Conservation (phyloP, 106 monocot genomes). For the Iris macrosiphon region DNA sequence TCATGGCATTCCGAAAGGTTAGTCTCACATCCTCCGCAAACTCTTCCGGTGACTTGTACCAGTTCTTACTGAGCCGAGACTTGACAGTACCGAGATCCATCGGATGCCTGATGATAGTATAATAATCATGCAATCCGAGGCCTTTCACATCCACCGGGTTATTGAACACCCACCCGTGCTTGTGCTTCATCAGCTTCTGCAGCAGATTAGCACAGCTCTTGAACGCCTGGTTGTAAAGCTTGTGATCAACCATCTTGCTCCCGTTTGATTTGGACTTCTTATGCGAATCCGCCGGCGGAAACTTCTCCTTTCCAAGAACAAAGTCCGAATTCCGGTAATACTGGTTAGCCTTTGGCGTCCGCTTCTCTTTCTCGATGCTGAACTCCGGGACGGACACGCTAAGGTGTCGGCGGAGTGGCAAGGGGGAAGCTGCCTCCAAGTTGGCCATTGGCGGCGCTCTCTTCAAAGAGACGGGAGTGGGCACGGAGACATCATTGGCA, state of each 20-base stretch:
- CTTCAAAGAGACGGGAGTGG: not conserved
- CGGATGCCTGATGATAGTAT: conserved; percentile 65
- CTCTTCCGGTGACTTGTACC: conserved; percentile 61
- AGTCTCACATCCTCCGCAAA: conserved; percentile 88
- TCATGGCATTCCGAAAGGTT: conserved; percentile 82
- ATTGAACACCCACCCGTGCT: conserved; percentile 83
- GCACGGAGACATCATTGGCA: conserved; percentile 20
- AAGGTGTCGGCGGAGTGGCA: conserved; percentile 20
- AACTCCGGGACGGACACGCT: conserved; percentile 32
- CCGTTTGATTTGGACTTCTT: conserved; percentile 34
- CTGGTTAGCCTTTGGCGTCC: conserved; percentile 66
- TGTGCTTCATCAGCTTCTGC: conserved; percentile 76
- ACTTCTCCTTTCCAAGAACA: conserved; percentile 54
- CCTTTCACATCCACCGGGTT: conserved; percentile 67
- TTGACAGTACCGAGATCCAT: conserved; percentile 88
- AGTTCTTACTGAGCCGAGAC: conserved; percentile 35
- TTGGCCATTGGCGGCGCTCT: conserved; percentile 5
- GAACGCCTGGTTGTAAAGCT: conserved; percentile 34
- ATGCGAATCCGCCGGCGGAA: conserved; percentile 30
- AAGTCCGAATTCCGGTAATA: conserved; percentile 60
- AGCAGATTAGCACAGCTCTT: conserved; percentile 55
- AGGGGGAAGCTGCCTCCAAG: conserved; percentile 15
- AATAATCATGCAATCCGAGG: conserved; percentile 73
- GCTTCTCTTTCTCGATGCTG: conserved; percentile 64
- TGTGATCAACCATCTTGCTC: conserved; percentile 1